A percentile compares a stretch with the other conserved stretches of the same genome.
Conservation (phyloP, 805 yeast species). For the Lipomyces kockii region DNA sequence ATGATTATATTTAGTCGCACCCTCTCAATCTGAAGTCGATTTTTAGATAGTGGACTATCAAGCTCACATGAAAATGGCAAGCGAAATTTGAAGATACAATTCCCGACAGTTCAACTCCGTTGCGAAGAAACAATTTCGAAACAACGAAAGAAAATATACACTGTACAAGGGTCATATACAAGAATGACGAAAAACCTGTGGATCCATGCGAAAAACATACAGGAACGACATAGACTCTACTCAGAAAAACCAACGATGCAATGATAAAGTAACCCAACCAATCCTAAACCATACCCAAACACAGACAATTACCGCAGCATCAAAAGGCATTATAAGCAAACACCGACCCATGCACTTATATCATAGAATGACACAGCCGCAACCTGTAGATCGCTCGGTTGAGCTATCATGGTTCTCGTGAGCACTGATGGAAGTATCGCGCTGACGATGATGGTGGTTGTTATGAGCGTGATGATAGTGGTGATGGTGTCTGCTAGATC, state of each 20-base stretch:
- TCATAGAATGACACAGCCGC: conserved; percentile 29
- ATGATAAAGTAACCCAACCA: not conserved
- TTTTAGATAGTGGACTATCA: not conserved
- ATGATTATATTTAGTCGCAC: not conserved
- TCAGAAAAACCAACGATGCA: not conserved
- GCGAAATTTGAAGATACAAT: not conserved
- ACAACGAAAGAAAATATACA: not conserved
- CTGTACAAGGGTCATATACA: not conserved
- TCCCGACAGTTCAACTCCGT: not conserved
- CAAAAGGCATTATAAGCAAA: not conserved
- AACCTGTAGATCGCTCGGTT: conserved; percentile 13
- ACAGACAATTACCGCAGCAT: not conserved
- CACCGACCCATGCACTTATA: not conserved
- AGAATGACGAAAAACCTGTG: not conserved
- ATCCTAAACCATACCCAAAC: conserved; percentile 2
- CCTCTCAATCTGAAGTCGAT: not conserved
- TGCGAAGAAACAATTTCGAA: not conserved
- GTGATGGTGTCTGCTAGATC: conserved; percentile 7
- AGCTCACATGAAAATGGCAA: not conserved
- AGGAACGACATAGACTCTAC: not conserved
- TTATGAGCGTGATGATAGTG: not conserved
- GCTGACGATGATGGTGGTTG: conserved; percentile 3
- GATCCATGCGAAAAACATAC: not conserved
- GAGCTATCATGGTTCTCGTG: conserved; percentile 1
- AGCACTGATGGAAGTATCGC: not conserved